Percentiles rank a stretch among this genome's conserved stretches.
Evolutionary conservation across 176 grass and related monocot genomes (phyloP).

Genomic region (Typha latifolia): DNA sequence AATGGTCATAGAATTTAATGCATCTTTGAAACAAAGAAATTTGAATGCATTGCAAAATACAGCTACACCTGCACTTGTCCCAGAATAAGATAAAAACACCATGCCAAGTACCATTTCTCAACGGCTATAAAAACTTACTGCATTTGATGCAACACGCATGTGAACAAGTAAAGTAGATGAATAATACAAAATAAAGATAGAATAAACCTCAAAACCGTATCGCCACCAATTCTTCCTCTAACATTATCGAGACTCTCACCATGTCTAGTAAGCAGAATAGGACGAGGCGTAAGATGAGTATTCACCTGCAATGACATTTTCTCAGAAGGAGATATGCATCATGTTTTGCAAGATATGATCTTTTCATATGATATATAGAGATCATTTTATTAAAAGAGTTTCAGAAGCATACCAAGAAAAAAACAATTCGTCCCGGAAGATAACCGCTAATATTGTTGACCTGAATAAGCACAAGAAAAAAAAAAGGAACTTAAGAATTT

Average conservation of each 20-base stretch:
- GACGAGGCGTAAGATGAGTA: conserved; percentile 92
- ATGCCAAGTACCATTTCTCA: background rate
- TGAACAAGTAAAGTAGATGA: conserved; percentile 1
- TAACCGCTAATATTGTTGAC: conserved; percentile 96
- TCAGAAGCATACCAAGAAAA: conserved; percentile 73
- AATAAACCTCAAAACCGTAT: conserved; percentile 71
- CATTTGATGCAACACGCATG: background rate
- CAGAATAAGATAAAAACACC: background rate
- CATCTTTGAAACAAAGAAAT: too few species aligned
- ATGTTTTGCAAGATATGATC: too few species aligned
- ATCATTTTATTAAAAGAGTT: conserved; percentile 7
- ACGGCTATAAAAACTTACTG: background rate
- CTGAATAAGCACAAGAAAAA: conserved; percentile 33
- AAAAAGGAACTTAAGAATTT: background rate
- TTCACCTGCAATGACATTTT: conserved; percentile 56
- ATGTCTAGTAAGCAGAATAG: conserved; percentile 91
- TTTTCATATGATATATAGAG: conserved; percentile 2
- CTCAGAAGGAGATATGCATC: too few species aligned
- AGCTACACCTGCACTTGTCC: background rate
- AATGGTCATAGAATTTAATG: too few species aligned
- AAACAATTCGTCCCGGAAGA: conserved; percentile 90
- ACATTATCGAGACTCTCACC: conserved; percentile 97
- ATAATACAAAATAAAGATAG: conserved; percentile 23
- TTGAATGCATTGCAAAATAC: background rate
- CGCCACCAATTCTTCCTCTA: conserved; percentile 84